Base-by-base conservation (phyloP, 2,329 filamentous ascomycete genomes). In the Capronia americana region DNA sequence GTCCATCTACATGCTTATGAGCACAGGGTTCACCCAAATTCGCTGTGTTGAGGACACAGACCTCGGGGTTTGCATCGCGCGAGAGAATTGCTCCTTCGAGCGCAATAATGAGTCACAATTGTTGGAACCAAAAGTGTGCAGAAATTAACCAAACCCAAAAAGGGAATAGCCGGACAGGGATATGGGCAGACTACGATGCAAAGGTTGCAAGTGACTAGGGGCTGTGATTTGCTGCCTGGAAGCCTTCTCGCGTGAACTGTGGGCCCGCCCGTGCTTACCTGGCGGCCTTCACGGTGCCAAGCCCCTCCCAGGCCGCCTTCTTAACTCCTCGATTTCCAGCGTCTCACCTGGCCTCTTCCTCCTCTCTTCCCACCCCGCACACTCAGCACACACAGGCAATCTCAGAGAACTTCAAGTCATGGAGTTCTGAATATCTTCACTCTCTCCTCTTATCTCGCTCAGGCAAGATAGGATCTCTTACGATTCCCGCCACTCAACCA, bases 381-480 rank as follows among this genome's bases (percentile, higher is more conserved):
- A 66, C 64, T 61, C 64, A 59, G 56, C 50, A 54, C 57, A 34
- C 50, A 71, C 48, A 69, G 8, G 28, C 53, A 55, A 55, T 26
- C 28, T 51, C 17, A 34, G 10, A 67, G 64, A 69, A 73, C 70
- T 71, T 66, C 73, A 73, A 67, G 61, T 64, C 55, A 77, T 77
- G 74, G 74, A 69, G 73, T 72, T 68, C 69, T 75, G 71, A 71
- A 58, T 54, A 54, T 53, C 65, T 68, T 68, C 61, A 58, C 54
- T 44, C 66, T 68, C 61, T 57, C 54, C 44, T 64, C 63, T 61
- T 73, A 70, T 70, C 69, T 72, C 69, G 74, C 70, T 65, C 63
- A 66, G 71, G 71, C 75, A 77, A 71, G 70, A 77, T 76, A 75
- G 69, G 72, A 51, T 32, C 58, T 69, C 59, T 63, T 54, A 56